Percentiles rank a stretch among this genome's conserved stretches.
These are phyloP conservation scores for Phytopythium helicoides DNA, from an alignment of 352 stramenopile genomes.

Conservation along the genomic window DNA sequence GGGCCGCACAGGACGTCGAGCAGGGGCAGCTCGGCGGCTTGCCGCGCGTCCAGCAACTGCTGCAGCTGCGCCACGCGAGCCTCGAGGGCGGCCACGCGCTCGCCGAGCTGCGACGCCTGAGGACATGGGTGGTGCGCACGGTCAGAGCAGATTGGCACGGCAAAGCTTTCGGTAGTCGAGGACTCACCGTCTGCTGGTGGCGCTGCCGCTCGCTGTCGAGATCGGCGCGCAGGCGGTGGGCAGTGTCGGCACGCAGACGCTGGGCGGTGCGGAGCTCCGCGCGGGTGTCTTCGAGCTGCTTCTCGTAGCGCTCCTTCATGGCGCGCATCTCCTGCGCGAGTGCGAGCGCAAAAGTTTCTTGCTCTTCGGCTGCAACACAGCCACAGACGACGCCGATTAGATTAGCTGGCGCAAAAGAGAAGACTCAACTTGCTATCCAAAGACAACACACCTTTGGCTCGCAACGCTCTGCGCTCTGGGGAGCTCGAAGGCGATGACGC, in stretches of 20 bases:
- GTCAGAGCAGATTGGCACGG: background rate
- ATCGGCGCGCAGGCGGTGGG: slow-evolving; percentile 44
- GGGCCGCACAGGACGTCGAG: slow-evolving; percentile 25
- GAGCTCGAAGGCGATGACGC: slow-evolving; percentile 7
- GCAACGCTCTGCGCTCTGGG: slow-evolving; percentile 16
- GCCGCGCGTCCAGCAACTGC: slow-evolving; percentile 8
- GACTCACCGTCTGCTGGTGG: slow-evolving; percentile 36
- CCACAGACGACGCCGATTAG: too few relatives aligned
- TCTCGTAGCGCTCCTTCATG: slow-evolving; percentile 70
- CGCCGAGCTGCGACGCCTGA: slow-evolving; percentile 39
- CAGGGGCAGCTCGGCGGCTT: slow-evolving; percentile 39
- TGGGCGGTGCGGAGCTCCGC: slow-evolving; percentile 47
- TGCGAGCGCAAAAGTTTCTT: slow-evolving; percentile 71
- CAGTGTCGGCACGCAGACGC: slow-evolving; percentile 36
- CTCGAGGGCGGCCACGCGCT: slow-evolving; percentile 41
- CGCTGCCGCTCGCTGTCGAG: slow-evolving; percentile 47
- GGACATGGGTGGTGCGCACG: background rate
- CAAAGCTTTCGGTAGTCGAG: background rate
- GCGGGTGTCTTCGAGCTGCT: slow-evolving; percentile 60
- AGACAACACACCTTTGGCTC: slow-evolving; percentile 20
- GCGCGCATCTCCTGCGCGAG: slow-evolving; percentile 62
- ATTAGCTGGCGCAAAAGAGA: slow-evolving; percentile 14
- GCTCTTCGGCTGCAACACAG: slow-evolving; percentile 42
- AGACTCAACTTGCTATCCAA: too few relatives aligned
- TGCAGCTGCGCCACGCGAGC: slow-evolving; percentile 30